Conservation (phyloP, 768 basidiomycete species). For the Clavulina sp. region DNA sequence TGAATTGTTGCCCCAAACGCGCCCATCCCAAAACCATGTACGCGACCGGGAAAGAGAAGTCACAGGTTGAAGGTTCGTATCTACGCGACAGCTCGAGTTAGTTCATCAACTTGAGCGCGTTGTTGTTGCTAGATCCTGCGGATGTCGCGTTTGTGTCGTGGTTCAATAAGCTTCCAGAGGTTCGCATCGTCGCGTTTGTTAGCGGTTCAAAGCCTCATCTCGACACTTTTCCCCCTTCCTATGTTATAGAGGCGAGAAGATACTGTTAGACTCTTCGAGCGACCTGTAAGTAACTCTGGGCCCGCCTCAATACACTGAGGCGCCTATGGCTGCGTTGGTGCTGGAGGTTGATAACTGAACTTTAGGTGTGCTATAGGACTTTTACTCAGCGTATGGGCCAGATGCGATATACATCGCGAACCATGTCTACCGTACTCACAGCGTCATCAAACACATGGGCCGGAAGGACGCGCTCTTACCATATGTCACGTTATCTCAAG, state of each 20-base stretch:
- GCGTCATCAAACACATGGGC: conserved; percentile 86
- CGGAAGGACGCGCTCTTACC: conserved; percentile 32
- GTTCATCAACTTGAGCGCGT: too few relatives aligned
- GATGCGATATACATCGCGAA: conserved; percentile 81
- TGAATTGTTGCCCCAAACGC: too few relatives aligned
- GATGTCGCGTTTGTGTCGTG: conserved; percentile 60
- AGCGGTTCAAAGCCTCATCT: neutral
- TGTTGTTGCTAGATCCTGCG: conserved; percentile 30
- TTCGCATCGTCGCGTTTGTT: conserved; percentile 9
- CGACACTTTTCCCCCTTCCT: neutral
- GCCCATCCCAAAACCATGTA: too few relatives aligned
- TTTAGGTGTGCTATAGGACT: too few relatives aligned
- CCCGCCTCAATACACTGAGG: neutral
- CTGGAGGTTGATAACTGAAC: too few relatives aligned
- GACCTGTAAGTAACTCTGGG: conserved; percentile 21
- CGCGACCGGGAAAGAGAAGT: too few relatives aligned
- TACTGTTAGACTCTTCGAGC: conserved; percentile 74
- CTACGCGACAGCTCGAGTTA: too few relatives aligned
- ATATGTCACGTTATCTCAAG: conserved; percentile 57
- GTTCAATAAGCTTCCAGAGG: conserved; percentile 21
- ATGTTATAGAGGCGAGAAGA: conserved; percentile 29
- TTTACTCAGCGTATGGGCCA: conserved; percentile 73
- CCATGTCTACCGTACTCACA: conserved; percentile 70
- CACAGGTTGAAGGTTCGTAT: too few relatives aligned
- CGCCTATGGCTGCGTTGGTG: too few relatives aligned